phyloP scores from a whole-genome alignment of 2,329 filamentous ascomycete genomes.

The Penicillium sp. region DNA sequence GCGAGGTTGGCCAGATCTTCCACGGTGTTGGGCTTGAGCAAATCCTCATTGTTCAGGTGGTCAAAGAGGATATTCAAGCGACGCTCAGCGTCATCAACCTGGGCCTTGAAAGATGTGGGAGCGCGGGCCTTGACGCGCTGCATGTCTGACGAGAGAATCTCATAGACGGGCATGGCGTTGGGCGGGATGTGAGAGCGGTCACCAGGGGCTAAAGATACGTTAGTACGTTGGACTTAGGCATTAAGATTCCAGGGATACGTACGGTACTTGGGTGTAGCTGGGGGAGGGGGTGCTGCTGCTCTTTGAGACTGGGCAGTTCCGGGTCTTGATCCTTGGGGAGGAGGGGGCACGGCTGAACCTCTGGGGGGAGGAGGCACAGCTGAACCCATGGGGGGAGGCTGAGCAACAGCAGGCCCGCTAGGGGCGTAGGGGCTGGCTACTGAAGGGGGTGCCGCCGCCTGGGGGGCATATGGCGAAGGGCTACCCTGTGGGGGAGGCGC shows the following conservation, averaged over 20 bases:
- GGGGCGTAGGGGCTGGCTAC: constrained; percentile 50
- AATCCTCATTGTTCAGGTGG: constrained; percentile 92
- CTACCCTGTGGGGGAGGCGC: constrained; percentile 51
- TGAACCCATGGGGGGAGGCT: constrained; percentile 34
- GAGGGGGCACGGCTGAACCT: constrained; percentile 41
- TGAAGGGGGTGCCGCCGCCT: constrained; percentile 42
- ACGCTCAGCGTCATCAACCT: constrained; percentile 94
- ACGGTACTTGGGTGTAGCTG: constrained; percentile 69
- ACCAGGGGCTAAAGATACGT: constrained; percentile 58
- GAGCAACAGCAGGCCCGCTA: constrained; percentile 52
- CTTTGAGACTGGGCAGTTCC: constrained; percentile 56
- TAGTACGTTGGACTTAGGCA: constrained; percentile 20
- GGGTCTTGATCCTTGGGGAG: constrained; percentile 49
- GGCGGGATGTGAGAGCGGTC: constrained; percentile 88
- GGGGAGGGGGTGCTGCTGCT: constrained; percentile 46
- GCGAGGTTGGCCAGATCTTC: constrained; percentile 56
- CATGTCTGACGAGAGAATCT: constrained; percentile 82
- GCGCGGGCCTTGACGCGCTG: constrained; percentile 84
- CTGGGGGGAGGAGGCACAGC: constrained; percentile 44
- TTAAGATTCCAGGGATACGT: constrained; percentile 40
- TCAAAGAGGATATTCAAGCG: constrained; percentile 92
- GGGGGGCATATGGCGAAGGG: constrained; percentile 63
- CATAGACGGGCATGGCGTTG: constrained; percentile 74
- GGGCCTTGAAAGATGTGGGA: constrained; percentile 80
- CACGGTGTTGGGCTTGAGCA: constrained; percentile 74